Evolutionary conservation across 805 yeast genomes (phyloP), one percentile per base, ranked within the genome.

Genomic region (Starmerella asiatica): DNA sequence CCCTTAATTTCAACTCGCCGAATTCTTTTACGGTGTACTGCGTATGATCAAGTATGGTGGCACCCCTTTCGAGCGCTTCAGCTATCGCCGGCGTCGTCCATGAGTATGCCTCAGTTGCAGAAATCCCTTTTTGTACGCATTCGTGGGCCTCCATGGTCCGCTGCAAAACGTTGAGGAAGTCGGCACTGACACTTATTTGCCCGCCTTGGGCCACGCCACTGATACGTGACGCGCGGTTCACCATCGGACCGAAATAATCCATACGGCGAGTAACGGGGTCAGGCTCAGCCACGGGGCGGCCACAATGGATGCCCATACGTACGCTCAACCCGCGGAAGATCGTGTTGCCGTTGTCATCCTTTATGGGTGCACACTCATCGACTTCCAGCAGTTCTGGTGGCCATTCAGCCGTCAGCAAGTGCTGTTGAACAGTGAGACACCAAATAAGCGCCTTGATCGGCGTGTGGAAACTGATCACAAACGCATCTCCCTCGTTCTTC

Each of bases 211-310:
- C 99, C 37, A 83, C 80, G 6, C 94, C 81, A 55, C 86, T 78
- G 20, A 91, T 88, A 53, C 99, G 70, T 1, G 97, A 78, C 1
- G 99, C 83, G 37, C 94, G 70, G 54, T 91, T 91, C 24, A 91
- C 99, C 85, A 91, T 86, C 0, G 99, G 98, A 0, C 99, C 99
- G 52, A 91, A 80, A 60, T 91, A 91, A 62, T 91, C 99, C 98
- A 91, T 91, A 64, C 99, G 75, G 50, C 85, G 75, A 0, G 98
- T 91, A 39, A 86, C 86, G 44, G 88, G 79, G 63, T 91, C 99
- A 6, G 79, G 72, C 58, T 91, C 99, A 53, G 93, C 83, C 31
- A 88, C 96, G 0, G 99, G 97, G 1, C 79, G 69, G 47, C 99
- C 99, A 94, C 97, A 91, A 59, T 91, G 97, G 31, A 84, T 73